Conservation (phyloP, 140 eudicot species). For the Cichorium intybus region DNA sequence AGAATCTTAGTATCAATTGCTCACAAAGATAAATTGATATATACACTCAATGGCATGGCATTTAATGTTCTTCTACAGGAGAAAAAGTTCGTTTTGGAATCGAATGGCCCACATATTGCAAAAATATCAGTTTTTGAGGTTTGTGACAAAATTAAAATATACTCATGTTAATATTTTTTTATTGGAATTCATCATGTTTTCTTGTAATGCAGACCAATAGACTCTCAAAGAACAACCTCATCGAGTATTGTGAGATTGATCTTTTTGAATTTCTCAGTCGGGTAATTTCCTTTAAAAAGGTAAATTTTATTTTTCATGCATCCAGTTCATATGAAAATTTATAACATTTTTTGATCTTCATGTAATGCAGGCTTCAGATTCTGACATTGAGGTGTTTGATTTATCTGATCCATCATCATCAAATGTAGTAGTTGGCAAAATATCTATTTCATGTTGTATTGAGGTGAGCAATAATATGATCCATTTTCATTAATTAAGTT, state of each 20-base stretch:
- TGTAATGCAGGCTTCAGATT: constrained; percentile 55
- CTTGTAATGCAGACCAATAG: too few species aligned
- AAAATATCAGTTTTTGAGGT: constrained; percentile 86
- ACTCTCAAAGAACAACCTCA: constrained; percentile 65
- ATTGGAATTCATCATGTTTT: background rate
- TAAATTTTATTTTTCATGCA: background rate
- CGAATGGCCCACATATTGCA: constrained; percentile 76
- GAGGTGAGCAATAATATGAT: constrained; percentile 55
- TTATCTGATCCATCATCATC: constrained; percentile 68
- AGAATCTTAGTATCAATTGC: too few species aligned
- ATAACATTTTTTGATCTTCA: background rate
- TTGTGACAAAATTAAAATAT: constrained; percentile 10
- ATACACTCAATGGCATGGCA: background rate
- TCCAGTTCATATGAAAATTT: too few species aligned
- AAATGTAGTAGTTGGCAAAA: constrained; percentile 49
- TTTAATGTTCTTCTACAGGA: constrained; percentile 49
- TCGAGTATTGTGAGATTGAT: constrained; percentile 84
- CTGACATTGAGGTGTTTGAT: constrained; percentile 43
- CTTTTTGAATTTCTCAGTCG: constrained; percentile 55
- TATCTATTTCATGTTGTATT: constrained; percentile 62
- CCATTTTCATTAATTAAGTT: background rate
- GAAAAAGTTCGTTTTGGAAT: constrained; percentile 77
- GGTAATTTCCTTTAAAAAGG: constrained; percentile 37
- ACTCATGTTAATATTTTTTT: background rate
- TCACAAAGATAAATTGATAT: too few species aligned